Evolutionary conservation across 2,329 filamentous ascomycete genomes (phyloP).

Genomic region (Colletotrichum endophyticum): DNA sequence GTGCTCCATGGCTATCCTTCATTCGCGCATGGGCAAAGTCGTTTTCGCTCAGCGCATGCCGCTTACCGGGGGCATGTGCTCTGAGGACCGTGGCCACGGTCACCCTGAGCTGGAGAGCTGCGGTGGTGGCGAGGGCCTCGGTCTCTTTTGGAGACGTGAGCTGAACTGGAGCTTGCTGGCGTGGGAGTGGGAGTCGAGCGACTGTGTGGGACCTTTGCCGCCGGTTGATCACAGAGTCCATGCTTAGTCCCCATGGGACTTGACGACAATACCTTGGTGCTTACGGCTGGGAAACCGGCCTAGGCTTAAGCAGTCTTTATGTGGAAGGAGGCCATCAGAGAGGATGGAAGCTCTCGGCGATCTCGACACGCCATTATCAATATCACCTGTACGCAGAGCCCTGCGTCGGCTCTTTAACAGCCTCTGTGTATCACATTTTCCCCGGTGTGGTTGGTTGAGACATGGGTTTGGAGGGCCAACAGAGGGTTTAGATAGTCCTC

Average conservation of each 20-base stretch:
- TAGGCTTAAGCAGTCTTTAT: slow-evolving; percentile 20
- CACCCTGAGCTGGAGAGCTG: slow-evolving; percentile 39
- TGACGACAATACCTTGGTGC: slow-evolving; percentile 23
- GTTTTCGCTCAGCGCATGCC: slow-evolving; percentile 83
- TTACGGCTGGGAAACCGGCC: slow-evolving; percentile 12
- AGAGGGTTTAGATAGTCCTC: slow-evolving; percentile 59
- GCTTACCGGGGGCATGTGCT: slow-evolving; percentile 80
- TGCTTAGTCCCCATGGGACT: slow-evolving; percentile 35
- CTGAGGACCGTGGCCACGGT: slow-evolving; percentile 68
- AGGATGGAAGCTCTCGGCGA: neutral
- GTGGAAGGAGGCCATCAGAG: neutral
- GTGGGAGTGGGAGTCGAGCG: slow-evolving; percentile 73
- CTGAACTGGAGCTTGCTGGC: slow-evolving; percentile 86
- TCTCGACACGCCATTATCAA: slow-evolving; percentile 6
- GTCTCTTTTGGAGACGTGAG: slow-evolving; percentile 75
- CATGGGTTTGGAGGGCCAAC: slow-evolving; percentile 36
- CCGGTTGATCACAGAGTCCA: slow-evolving; percentile 54
- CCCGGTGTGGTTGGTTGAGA: slow-evolving; percentile 2
- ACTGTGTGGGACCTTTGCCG: slow-evolving; percentile 36
- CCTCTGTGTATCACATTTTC: neutral
- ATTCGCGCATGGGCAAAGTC: slow-evolving; percentile 88
- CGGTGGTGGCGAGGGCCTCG: slow-evolving; percentile 64
- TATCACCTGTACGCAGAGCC: neutral
- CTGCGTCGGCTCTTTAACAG: neutral
- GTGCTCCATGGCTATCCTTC: slow-evolving; percentile 95